Percentiles rank a stretch among this genome's conserved stretches.
Evolutionary conservation across 2,329 filamentous ascomycete species (phyloP).

Genomic region (Colletotrichum lini): DNA sequence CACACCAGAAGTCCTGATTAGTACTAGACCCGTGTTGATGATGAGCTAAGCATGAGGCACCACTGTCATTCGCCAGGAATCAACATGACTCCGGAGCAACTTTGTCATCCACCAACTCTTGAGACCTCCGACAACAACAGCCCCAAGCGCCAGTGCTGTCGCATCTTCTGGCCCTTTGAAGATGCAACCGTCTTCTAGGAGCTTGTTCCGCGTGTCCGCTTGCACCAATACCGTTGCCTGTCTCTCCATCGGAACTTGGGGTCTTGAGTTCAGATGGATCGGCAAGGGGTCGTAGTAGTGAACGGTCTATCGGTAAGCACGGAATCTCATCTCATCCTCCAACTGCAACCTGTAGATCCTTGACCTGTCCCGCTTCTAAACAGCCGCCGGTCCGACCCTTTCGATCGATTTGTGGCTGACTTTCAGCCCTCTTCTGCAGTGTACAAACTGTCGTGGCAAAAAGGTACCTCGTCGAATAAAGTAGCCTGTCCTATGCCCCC

Average conservation of each 20-base stretch:
- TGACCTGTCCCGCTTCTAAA: neutral
- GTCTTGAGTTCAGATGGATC: conserved; percentile 14
- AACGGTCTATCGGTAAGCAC: conserved; percentile 37
- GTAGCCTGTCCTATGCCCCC: neutral
- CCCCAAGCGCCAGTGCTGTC: neutral
- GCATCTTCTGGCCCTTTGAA: neutral
- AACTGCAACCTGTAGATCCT: neutral
- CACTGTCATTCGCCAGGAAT: neutral
- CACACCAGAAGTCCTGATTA: neutral
- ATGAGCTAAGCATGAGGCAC: conserved; percentile 19
- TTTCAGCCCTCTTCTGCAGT: conserved; percentile 7
- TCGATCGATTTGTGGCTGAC: neutral
- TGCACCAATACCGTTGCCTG: neutral
- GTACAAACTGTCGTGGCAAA: conserved; percentile 31
- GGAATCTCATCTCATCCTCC: neutral
- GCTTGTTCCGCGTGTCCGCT: neutral
- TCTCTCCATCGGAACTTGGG: neutral
- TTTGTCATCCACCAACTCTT: neutral
- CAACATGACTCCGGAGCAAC: conserved; percentile 2
- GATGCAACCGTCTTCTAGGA: neutral
- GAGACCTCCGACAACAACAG: neutral
- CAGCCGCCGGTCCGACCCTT: neutral
- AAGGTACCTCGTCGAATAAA: conserved; percentile 12
- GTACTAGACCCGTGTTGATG: neutral
- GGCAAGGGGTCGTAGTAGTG: conserved; percentile 20